phyloP scores from a whole-genome alignment of 192 early-diverging fungal genomes.

The Coemansia asiatica region DNA sequence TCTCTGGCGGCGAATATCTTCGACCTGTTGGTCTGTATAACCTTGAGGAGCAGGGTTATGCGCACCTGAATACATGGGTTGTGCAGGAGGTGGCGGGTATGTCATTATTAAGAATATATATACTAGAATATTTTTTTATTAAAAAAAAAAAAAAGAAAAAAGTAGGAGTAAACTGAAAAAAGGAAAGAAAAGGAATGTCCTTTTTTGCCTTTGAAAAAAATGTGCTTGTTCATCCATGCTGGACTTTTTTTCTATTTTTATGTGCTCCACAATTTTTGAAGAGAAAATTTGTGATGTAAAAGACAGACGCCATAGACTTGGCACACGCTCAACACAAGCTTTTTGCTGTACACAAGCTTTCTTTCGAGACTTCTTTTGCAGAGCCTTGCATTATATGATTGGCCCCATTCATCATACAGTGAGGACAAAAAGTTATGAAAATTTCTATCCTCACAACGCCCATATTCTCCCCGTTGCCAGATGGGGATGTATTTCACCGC shows the following conservation, averaged over 20 bases:
- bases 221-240: not conserved
- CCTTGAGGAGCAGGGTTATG: not conserved
- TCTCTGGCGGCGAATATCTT: conserved; percentile 20
- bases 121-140: not conserved
- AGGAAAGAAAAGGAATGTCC: not conserved
- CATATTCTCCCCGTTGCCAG: too few species aligned
- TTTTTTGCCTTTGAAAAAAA: not conserved
- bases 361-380: conserved; percentile 3
- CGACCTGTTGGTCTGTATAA: conserved; percentile 13
- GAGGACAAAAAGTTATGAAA: too few species aligned
- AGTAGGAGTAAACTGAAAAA: not conserved
- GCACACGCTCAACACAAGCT: not conserved
- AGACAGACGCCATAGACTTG: not conserved
- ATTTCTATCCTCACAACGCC: too few species aligned
- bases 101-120: not conserved
- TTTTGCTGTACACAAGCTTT: too few species aligned
- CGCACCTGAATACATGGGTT: conserved; percentile 12
- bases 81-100: conserved; percentile 27
- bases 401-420: not conserved
- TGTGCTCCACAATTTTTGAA: not conserved
- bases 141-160: not conserved
- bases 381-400: not conserved
- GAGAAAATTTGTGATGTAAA: conserved; percentile 2
- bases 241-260: not conserved
- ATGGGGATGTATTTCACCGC: too few species aligned